Evolutionary conservation across 2,329 filamentous ascomycete genomes (phyloP).

Genomic region (Fusarium multiceps): DNA sequence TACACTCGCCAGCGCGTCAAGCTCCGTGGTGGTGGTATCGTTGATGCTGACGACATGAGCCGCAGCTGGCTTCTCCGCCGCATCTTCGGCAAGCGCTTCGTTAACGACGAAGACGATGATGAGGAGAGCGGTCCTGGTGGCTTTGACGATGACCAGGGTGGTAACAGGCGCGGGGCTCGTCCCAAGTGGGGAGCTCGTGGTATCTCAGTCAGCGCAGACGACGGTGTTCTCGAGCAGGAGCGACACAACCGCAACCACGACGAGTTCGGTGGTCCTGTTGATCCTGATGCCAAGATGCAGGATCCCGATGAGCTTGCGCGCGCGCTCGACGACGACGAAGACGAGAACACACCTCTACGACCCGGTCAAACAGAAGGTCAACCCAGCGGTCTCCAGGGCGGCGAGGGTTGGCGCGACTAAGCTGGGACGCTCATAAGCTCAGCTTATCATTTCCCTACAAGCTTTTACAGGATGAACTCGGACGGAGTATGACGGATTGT

Average conservation of each 20-base stretch:
- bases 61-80: constrained; percentile 85
- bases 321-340: constrained; percentile 68
- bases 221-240: constrained; percentile 65
- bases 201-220: constrained; percentile 75
- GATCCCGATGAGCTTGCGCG: constrained; percentile 73
- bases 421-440: background rate
- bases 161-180: constrained; percentile 49
- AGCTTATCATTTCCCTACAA: constrained; percentile 4
- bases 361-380: constrained; percentile 46
- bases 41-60: constrained; percentile 88
- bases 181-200: constrained; percentile 73
- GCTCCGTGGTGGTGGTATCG: constrained; percentile 84
- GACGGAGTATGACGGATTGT: constrained; percentile 39
- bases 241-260: constrained; percentile 59
- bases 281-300: constrained; percentile 73
- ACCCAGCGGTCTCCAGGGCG: constrained; percentile 57
- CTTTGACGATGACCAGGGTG: constrained; percentile 53
- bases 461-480: constrained; percentile 21
- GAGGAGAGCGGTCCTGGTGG: constrained; percentile 68
- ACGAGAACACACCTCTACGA: constrained; percentile 49
- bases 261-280: constrained; percentile 60
- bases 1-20: constrained; percentile 93
- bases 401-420: constrained; percentile 60
- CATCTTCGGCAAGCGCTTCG: constrained; percentile 73
- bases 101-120: constrained; percentile 63